phyloP scores from a whole-genome alignment of 2,329 filamentous ascomycete genomes.

The Podosphaera xanthii region DNA sequence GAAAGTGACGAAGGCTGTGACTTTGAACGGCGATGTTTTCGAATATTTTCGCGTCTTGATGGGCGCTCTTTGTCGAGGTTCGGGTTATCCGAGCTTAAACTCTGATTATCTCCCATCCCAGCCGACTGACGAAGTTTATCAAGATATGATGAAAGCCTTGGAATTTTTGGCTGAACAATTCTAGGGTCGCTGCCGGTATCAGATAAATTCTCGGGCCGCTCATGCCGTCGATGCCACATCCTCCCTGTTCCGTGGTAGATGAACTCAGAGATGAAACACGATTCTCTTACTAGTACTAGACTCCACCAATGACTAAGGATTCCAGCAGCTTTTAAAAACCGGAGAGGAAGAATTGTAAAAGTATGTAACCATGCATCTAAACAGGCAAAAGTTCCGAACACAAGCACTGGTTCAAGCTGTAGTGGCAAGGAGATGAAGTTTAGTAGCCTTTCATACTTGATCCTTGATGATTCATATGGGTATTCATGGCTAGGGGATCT shows the following conservation, averaged over 20 bases:
- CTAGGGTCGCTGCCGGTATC: constrained; percentile 13
- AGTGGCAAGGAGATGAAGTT: constrained; percentile 71
- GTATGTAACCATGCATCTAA: constrained; percentile 92
- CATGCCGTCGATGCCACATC: constrained; percentile 39
- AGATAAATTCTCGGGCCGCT: constrained; percentile 19
- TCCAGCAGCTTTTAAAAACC: constrained; percentile 60
- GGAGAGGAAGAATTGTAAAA: constrained; percentile 79
- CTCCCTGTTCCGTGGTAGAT: constrained; percentile 61
- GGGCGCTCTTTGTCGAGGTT: constrained; percentile 11
- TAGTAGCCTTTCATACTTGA: constrained; percentile 76
- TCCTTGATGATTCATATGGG: constrained; percentile 76
- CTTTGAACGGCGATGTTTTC: constrained; percentile 48
- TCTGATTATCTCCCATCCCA: constrained; percentile 4
- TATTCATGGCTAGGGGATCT: constrained; percentile 31
- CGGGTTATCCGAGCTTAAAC: constrained; percentile 5
- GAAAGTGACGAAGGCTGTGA: constrained; percentile 69
- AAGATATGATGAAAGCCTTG: constrained; percentile 11
- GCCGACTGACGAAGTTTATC: constrained; percentile 6
- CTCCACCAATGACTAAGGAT: constrained; percentile 62
- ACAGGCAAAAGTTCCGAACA: constrained; percentile 77
- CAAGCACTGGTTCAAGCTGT: constrained; percentile 62
- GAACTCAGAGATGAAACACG: constrained; percentile 47
- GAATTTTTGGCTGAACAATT: constrained; percentile 9
- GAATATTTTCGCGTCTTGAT: constrained; percentile 13
- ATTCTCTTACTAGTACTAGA: constrained; percentile 48